Conservation (phyloP, 192 early-diverging fungal species). For the Coemansia sp. region DNA sequence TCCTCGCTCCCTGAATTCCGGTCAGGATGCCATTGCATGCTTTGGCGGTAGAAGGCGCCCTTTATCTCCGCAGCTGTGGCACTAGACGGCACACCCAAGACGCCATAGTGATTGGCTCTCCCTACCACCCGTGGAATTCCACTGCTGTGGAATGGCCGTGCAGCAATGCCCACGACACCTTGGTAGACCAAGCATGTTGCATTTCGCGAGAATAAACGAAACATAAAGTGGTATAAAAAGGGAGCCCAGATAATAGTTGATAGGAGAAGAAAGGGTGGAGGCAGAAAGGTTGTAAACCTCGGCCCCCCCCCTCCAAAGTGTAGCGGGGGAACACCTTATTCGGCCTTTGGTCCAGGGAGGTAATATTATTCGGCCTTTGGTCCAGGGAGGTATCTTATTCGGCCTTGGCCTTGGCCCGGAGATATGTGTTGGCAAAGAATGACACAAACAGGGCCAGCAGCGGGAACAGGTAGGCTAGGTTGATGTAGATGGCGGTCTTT, state of each 20-base stretch:
- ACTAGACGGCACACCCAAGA: constrained; percentile 18
- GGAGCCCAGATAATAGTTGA: too few species aligned
- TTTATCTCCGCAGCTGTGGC: constrained; percentile 37
- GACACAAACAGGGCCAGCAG: constrained; percentile 74
- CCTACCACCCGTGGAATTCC: constrained; percentile 6
- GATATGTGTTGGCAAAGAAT: constrained; percentile 70
- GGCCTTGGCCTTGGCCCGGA: not conserved
- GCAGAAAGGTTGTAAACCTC: too few species aligned
- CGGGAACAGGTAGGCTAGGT: constrained; percentile 69
- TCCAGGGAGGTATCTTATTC: too few species aligned
- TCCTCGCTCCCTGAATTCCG: constrained; percentile 61
- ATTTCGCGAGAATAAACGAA: too few species aligned
- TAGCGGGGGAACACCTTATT: too few species aligned
- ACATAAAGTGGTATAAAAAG: too few species aligned
- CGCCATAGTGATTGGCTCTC: constrained; percentile 29
- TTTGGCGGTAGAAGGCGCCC: constrained; percentile 36
- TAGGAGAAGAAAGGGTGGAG: too few species aligned
- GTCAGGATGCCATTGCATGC: constrained; percentile 80
- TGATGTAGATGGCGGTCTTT: constrained; percentile 61
- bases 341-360: too few species aligned
- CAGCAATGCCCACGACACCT: too few species aligned
- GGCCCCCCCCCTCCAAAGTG: too few species aligned
- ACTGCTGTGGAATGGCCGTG: constrained; percentile 12
- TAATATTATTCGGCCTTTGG: too few species aligned
- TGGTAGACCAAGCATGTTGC: not conserved